phyloP scores from a whole-genome alignment of 176 grass and related monocot genomes.

The Alopecurus myosuroides region DNA sequence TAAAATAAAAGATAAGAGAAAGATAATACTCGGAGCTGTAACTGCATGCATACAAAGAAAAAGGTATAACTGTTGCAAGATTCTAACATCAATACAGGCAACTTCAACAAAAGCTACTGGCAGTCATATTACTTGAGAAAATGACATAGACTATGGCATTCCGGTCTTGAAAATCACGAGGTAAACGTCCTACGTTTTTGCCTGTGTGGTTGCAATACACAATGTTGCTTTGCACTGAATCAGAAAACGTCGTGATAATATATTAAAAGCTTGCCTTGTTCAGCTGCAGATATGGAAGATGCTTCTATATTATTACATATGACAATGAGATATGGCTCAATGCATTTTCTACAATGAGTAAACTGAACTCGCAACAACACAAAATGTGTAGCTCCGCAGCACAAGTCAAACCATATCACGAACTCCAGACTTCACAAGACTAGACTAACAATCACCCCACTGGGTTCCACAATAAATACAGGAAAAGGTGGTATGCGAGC shows the following conservation, averaged over 20 bases:
- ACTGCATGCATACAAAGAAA: neutral
- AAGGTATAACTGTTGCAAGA: neutral
- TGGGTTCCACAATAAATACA: neutral
- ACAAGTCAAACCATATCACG: neutral
- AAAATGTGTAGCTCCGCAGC: neutral
- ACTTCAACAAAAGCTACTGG: neutral
- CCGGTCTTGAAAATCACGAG: neutral
- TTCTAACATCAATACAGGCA: neutral
- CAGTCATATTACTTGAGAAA: neutral
- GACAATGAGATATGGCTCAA: neutral
- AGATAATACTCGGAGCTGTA: neutral
- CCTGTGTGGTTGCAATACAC: neutral
- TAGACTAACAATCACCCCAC: neutral
- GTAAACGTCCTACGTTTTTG: neutral
- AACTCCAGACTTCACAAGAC: neutral
- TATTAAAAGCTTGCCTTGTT: neutral
- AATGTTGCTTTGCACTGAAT: neutral
- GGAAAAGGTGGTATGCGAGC: neutral
- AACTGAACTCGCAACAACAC: neutral
- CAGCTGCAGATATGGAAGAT: neutral
- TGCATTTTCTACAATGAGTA: neutral
- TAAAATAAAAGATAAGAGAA: slow-evolving; percentile 4
- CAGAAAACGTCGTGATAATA: neutral
- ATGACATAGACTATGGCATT: neutral
- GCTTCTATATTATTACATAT: neutral